Base-by-base conservation (phyloP, 2,329 filamentous ascomycete genomes). In the Ascocoryne sarcoides region DNA sequence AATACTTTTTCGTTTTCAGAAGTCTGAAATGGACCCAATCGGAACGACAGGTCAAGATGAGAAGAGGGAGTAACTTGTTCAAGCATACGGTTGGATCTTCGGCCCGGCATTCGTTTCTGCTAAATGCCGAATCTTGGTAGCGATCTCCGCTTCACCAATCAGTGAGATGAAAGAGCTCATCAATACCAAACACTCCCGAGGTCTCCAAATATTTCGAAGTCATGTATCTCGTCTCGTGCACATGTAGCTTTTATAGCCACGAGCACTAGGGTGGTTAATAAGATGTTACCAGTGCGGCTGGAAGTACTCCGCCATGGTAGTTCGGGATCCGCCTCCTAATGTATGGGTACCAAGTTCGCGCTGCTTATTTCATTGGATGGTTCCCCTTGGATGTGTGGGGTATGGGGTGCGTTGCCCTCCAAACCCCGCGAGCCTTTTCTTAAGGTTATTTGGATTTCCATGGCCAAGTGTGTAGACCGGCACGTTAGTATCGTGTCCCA, bases 21-120 rank as follows among this genome's bases (percentile, higher is more conserved):
- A n/a, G n/a, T n/a, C n/a, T n/a, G n/a, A n/a, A n/a, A n/a, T n/a
- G n/a, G n/a, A n/a, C n/a, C n/a, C n/a, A n/a, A n/a, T n/a, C n/a
- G n/a, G n/a, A n/a, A n/a, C n/a, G n/a, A n/a, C n/a, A n/a, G n/a
- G n/a, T n/a, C n/a, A n/a, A n/a, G n/a, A n/a, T n/a, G n/a, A n/a
- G n/a, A n/a, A n/a, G n/a, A n/a, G n/a, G n/a, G n/a, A n/a, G n/a
- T n/a, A n/a, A n/a, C n/a, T n/a, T n/a, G n/a, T 26, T 26, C 12
- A 26, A 26, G 23, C 23, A 7, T 7, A 14, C 31, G 26, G 32
- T 31, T 41, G 39, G 36, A 41, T 40, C 15, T 33, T 42, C 48
- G 48, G 45, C 29, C 48, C 48, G 44, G 18, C n/a, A 14, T 30
- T 5, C 10, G 43, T 49, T 49, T 47, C 45, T 44, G 26, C 45